These are phyloP conservation scores for Acanthamoeba culbertsoni DNA, from an alignment of 208 protist genomes.

Conservation along the genomic window DNA sequence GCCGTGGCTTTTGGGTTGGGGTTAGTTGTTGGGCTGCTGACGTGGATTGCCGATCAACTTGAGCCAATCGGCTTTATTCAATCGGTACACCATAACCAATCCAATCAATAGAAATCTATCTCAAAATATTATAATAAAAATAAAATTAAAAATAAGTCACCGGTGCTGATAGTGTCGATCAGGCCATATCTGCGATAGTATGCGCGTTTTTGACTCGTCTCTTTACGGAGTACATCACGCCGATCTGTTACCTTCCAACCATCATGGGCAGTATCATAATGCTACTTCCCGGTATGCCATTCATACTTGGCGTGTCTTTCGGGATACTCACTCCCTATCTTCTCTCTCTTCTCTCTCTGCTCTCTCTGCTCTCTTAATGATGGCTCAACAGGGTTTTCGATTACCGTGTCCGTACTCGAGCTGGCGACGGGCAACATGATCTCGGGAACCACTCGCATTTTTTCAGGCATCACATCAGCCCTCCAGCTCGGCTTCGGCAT, in stretches of 20 bases:
- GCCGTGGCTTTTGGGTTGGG: not conserved
- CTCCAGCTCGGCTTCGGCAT: slow-evolving; percentile 51
- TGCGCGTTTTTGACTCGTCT: slow-evolving; percentile 4
- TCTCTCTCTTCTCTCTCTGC: not conserved
- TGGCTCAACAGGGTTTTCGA: not conserved
- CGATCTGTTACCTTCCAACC: not conserved
- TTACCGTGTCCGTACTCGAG: not conserved
- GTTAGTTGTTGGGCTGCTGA: not conserved
- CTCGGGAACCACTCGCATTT: slow-evolving; percentile 35
- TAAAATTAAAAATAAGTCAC: too few relatives aligned
- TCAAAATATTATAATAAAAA: too few relatives aligned
- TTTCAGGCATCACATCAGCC: not conserved
- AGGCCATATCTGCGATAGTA: not conserved
- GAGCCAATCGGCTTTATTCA: not conserved
- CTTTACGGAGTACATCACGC: slow-evolving; percentile 5
- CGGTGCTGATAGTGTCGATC: not conserved
- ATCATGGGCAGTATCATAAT: not conserved
- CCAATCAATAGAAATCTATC: too few relatives aligned
- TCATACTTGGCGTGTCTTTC: not conserved
- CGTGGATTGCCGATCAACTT: not conserved
- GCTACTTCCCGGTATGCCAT: not conserved
- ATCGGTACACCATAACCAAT: not conserved
- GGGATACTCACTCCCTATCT: not conserved
- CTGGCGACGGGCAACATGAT: slow-evolving; percentile 48
- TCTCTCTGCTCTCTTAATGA: not conserved